phyloP scores from a whole-genome alignment of 148 eudicot species.

The Cornus controversa region DNA sequence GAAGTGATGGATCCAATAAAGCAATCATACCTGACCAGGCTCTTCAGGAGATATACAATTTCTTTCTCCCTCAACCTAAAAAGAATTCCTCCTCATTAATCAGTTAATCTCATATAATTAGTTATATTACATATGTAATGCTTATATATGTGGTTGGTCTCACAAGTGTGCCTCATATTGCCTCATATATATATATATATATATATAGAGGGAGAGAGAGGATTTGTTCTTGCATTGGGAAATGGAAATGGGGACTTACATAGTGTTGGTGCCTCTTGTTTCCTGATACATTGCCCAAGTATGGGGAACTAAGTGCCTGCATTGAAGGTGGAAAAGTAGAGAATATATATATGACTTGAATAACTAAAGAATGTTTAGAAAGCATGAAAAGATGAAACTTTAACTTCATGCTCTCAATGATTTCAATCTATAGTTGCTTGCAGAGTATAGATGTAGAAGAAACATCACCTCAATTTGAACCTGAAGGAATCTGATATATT shows the following conservation, averaged over 20 bases:
- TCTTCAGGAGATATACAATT: constrained; percentile 44
- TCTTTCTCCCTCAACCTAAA: constrained; percentile 46
- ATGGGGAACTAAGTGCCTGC: constrained; percentile 90
- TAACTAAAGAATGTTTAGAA: constrained; percentile 26
- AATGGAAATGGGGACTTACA: constrained; percentile 46
- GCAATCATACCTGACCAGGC: constrained; percentile 49
- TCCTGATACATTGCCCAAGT: constrained; percentile 54
- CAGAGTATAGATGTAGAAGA: constrained; percentile 4
- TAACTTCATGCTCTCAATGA: constrained; percentile 2
- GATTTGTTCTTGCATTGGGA: constrained; percentile 26
- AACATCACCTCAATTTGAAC: constrained; percentile 79
- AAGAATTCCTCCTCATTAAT: neutral
- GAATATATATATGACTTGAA: constrained; percentile 4
- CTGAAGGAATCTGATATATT: constrained; percentile 88
- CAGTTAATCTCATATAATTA: too few species aligned
- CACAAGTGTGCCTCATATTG: too few species aligned
- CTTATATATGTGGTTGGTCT: too few species aligned
- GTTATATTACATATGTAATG: too few species aligned
- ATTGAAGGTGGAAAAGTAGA: constrained; percentile 16
- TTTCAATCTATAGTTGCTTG: neutral
- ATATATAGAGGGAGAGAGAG: neutral
- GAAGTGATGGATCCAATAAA: constrained; percentile 41
- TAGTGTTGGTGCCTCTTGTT: constrained; percentile 50
- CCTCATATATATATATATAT: too few species aligned
- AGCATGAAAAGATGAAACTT: constrained; percentile 16